Percentiles rank a stretch among this genome's conserved stretches.
phyloP scores from a whole-genome alignment of 208 protist genomes.

The Leishmania amazonensis region DNA sequence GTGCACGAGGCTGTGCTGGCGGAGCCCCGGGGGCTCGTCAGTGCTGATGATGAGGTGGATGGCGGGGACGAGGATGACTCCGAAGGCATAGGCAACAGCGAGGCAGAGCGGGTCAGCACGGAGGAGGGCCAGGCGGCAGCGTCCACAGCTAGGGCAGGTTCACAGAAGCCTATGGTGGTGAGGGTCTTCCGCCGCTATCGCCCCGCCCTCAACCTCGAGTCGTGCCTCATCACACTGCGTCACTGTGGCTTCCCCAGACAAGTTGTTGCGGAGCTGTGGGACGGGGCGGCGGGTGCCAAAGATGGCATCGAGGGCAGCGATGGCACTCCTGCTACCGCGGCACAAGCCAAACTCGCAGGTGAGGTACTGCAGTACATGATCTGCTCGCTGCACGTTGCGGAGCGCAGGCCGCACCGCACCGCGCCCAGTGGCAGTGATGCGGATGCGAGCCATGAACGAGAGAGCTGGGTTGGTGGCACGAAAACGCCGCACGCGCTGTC shows the following conservation, averaged over 20 bases:
- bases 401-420: background rate
- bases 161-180: background rate
- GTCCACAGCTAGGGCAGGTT: background rate
- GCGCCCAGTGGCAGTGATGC: background rate
- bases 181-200: constrained; percentile 9
- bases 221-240: constrained; percentile 32
- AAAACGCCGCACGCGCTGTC: background rate
- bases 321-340: too few species aligned
- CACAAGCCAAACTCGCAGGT: constrained; percentile 21
- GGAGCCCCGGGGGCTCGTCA: background rate
- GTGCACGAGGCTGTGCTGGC: constrained; percentile 17
- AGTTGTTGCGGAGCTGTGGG: constrained; percentile 2
- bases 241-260: constrained; percentile 15
- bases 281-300: background rate
- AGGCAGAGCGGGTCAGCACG: background rate
- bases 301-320: background rate
- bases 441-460: background rate
- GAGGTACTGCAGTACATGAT: constrained; percentile 44
- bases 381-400: constrained; percentile 26
- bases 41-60: background rate
- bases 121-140: background rate
- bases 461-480: background rate
- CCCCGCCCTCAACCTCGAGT: constrained; percentile 31
- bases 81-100: background rate
- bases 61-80: background rate